Evolutionary conservation across 1,139 yeast genomes (phyloP), one percentile per base, ranked within the genome.

Genomic region (Nakaseomyces nivariensis): DNA sequence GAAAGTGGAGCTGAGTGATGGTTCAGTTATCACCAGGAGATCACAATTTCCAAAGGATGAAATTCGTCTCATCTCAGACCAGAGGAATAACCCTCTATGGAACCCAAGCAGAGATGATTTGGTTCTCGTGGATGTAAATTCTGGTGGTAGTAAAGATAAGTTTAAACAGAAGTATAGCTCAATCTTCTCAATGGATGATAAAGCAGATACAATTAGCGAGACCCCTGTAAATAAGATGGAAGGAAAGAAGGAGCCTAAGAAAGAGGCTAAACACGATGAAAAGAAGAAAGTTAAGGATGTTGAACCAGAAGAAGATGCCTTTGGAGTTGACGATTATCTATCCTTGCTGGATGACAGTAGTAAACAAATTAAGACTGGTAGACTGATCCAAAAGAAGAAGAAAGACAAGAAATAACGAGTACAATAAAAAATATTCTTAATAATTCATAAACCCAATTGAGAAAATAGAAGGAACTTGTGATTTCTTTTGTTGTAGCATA

Each of bases 11-110:
- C 76, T 90, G 51, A 84, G 95, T 58, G 97, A 92, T 66, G 98
- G 98, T 2, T 85, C 96, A 32, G 95, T 95, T 1, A 74, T 88
- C 37, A 74, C 73, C 37, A 78, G 98, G 69, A 76, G 87, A 61
- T 82, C 96, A 0, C 96, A 86, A 58, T 89, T 81, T 52, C 97
- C 98, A 5, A 85, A 88, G 62, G 84, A 78, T 51, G 96, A 92
- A 64, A 75, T 87, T 63, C 76, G 95, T 68, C 80, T 88, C 79
- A 79, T 92, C 60, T 79, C 81, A 49, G 98, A 92, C 69, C 95
- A 86, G 72, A 79, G 96, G 69, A 87, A 86, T 63, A 81, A 79
- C 60, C 78, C 86, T 34, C 70, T 84, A 48, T 92, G 97, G 96
- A 92, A 92, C 68, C 89, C 92, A 48, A 77, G 85, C 56, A 79